phyloP scores from a whole-genome alignment of 495 filamentous ascomycete genomes.

The Peziza echinospora region DNA sequence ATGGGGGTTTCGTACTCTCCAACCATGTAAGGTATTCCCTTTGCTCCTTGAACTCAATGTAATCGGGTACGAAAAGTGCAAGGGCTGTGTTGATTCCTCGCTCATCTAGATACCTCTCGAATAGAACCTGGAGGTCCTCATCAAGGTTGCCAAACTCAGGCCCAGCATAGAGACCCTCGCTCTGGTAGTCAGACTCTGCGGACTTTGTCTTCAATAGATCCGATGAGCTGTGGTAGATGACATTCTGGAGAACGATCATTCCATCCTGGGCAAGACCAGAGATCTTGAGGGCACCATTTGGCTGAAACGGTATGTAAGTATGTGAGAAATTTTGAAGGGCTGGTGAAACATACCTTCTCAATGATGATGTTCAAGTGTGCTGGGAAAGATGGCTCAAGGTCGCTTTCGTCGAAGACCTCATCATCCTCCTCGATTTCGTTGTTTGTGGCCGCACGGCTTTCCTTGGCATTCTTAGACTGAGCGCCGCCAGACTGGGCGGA shows the following conservation, averaged over 20 bases:
- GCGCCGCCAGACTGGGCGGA: conserved; percentile 28
- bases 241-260: conserved; percentile 69
- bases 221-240: conserved; percentile 61
- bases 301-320: conserved; percentile 1
- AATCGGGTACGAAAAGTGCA: conserved; percentile 81
- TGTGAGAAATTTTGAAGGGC: conserved; percentile 2
- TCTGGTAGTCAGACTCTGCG: conserved; percentile 43
- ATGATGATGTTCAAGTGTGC: conserved; percentile 10
- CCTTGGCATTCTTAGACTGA: conserved; percentile 30
- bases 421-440: background rate
- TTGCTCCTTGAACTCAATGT: conserved; percentile 98
- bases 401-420: conserved; percentile 2
- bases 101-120: conserved; percentile 90
- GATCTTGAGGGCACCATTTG: conserved; percentile 47
- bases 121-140: conserved; percentile 74
- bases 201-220: conserved; percentile 44
- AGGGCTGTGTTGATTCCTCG: conserved; percentile 73
- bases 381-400: conserved; percentile 12
- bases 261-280: conserved; percentile 77
- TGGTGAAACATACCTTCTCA: conserved; percentile 10
- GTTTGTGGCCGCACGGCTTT: conserved; percentile 14
- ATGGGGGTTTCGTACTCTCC: conserved; percentile 26
- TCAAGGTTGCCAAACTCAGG: conserved; percentile 87
- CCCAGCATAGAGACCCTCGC: conserved; percentile 65
- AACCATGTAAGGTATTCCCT: conserved; percentile 89